Percentiles rank a stretch among this genome's conserved stretches.
Conservation (phyloP, 208 protist genomes). For the Trichomonas tenax region DNA sequence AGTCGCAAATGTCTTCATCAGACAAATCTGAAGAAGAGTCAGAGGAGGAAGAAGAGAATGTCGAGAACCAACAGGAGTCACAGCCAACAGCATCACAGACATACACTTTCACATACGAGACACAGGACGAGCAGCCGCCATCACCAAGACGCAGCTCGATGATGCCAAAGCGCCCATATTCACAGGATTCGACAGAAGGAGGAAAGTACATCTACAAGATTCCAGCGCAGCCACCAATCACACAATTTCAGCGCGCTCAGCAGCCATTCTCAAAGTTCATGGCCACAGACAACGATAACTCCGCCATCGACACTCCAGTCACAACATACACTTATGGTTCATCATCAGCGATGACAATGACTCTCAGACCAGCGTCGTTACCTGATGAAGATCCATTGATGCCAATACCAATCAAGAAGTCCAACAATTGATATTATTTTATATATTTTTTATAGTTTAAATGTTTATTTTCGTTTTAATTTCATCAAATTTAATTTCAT, state of each 20-base stretch:
- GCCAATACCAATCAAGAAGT: not conserved
- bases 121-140: not conserved
- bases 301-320: not conserved
- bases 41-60: not conserved
- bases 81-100: not conserved
- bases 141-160: not conserved
- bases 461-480: no score
- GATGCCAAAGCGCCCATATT: not conserved
- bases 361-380: not conserved
- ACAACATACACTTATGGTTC: not conserved
- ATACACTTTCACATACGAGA: not conserved
- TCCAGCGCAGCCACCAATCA: not conserved
- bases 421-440: no score
- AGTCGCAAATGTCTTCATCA: not conserved
- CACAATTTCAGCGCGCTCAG: not conserved
- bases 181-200: not conserved
- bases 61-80: not conserved
- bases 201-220: not conserved
- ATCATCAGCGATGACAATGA: not conserved
- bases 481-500: no score
- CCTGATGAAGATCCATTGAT: not conserved
- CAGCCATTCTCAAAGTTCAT: not conserved
- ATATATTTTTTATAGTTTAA: no score
- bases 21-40: not conserved
- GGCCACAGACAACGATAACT: not conserved